phyloP scores from a whole-genome alignment of 2,329 filamentous ascomycete species.

The Colletotrichum kahawae region DNA sequence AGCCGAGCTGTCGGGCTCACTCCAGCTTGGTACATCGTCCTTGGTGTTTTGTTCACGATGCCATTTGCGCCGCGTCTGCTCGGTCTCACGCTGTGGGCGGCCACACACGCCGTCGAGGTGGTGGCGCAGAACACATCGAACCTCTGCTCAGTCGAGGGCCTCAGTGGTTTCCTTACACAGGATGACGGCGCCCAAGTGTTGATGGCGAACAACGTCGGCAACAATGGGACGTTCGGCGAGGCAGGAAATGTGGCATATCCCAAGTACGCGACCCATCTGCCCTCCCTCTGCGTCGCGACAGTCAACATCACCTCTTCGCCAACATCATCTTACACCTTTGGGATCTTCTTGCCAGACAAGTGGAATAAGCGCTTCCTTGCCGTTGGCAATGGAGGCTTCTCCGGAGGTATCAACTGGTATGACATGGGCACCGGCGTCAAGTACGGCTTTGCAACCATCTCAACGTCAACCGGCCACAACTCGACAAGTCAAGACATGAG shows the following conservation, averaged over 20 bases:
- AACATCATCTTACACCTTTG: constrained; percentile 34
- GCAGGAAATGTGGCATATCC: constrained; percentile 28
- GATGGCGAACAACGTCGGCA: neutral
- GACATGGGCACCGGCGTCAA: constrained; percentile 34
- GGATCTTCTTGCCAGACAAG: constrained; percentile 33
- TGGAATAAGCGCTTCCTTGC: constrained; percentile 38
- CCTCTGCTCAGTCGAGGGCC: neutral
- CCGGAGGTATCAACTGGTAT: constrained; percentile 11
- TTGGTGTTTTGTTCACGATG: neutral
- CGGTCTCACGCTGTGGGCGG: neutral
- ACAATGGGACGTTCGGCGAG: constrained; percentile 26
- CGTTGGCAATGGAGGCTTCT: constrained; percentile 33
- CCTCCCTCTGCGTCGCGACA: constrained; percentile 35
- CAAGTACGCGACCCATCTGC: constrained; percentile 31
- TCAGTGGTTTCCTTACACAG: neutral
- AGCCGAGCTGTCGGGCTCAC: neutral
- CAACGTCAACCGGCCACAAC: constrained; percentile 49
- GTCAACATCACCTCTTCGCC: constrained; percentile 29
- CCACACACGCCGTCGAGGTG: neutral
- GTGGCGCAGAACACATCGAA: neutral
- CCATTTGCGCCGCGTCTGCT: neutral
- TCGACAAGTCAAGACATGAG: constrained; percentile 31
- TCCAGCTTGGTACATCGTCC: neutral
- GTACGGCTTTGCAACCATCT: constrained; percentile 46
- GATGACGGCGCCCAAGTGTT: neutral